Conservation (phyloP, 257 asterid genomes). For the Ballota nigra region DNA sequence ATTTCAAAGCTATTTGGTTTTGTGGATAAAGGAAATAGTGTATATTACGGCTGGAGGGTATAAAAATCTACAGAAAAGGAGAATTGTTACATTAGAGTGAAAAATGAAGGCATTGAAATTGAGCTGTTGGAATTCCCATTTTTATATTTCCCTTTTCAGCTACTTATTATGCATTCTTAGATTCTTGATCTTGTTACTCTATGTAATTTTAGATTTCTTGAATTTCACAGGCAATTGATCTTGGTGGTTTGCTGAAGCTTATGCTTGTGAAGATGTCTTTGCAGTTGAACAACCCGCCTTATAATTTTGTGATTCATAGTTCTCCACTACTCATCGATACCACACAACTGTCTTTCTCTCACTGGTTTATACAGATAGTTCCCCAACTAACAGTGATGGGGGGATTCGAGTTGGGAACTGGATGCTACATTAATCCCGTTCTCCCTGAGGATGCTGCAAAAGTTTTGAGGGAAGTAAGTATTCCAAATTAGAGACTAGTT, state of each 20-base stretch:
- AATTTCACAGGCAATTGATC: constrained; percentile 68
- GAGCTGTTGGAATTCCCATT: background rate
- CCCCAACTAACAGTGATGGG: constrained; percentile 73
- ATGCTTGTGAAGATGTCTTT: constrained; percentile 64
- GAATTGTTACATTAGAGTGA: background rate
- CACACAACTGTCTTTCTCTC: constrained; percentile 44
- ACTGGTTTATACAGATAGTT: constrained; percentile 89
- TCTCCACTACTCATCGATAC: constrained; percentile 54
- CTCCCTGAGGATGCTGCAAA: constrained; percentile 94
- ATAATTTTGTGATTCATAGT: constrained; percentile 72
- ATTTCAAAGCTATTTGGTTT: background rate
- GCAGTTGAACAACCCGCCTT: constrained; percentile 88
- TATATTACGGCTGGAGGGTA: no score
- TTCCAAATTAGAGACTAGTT: constrained; percentile 20
- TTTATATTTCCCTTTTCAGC: background rate
- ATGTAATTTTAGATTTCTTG: background rate
- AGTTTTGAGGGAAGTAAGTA: constrained; percentile 61
- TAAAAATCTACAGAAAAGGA: background rate
- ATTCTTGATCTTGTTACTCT: no score
- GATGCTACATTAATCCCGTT: constrained; percentile 89
- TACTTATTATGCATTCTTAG: background rate
- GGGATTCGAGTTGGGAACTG: constrained; percentile 83
- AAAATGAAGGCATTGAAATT: background rate
- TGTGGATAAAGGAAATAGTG: no score
- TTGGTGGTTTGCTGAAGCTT: constrained; percentile 75